Base-by-base conservation (phyloP, 1,139 yeast genomes). In the Pichia terricola region DNA sequence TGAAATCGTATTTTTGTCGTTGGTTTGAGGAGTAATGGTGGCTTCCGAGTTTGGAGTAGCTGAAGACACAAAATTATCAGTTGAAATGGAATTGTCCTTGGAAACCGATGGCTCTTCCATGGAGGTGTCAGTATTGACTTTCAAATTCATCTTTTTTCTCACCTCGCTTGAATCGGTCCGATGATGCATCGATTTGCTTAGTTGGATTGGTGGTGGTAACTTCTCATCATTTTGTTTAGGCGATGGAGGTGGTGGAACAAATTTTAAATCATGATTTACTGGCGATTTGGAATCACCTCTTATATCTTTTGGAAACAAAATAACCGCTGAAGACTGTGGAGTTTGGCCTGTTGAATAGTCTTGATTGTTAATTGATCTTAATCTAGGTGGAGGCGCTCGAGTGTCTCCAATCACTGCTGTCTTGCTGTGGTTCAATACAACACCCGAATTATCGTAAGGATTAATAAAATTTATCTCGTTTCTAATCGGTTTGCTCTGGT, bases 341-440 rank as follows among this genome's bases (percentile, higher is more conserved):
- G 46, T 37, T n/a, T 43, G 39, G 5, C 35, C 39, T 3, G 30
- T 26, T 10, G 22, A 35, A n/a, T 36, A 37, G 16, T 37, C 45
- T 3, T 35, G 26, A 22, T 50, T 37, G 27, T 16, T 35, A 2
- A 37, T 8, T 5, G 40, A 26, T 33, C 35, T 54, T 10, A 57
- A 51, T 42, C 58, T 49, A 8, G 62, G 63, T 3, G 60, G 57
- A 2, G 61, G 62, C 4, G 56, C 47, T 25, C 51, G 43, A 34
- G 50, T 55, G 4, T 55, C 59, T 3, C 61, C 62, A 28, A 57
- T 32, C 4, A 57, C 49, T 1, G 61, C 60, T n/a, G 53, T 51
- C 40, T 56, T 57, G 8, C 10, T 30, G 33, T 30, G 8, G 11
- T 30, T 30, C 22, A 16, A 16, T 16, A 16, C 22, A 16, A 16